phyloP scores from a whole-genome alignment of 495 filamentous ascomycete genomes.

The Glonium stellatum region DNA sequence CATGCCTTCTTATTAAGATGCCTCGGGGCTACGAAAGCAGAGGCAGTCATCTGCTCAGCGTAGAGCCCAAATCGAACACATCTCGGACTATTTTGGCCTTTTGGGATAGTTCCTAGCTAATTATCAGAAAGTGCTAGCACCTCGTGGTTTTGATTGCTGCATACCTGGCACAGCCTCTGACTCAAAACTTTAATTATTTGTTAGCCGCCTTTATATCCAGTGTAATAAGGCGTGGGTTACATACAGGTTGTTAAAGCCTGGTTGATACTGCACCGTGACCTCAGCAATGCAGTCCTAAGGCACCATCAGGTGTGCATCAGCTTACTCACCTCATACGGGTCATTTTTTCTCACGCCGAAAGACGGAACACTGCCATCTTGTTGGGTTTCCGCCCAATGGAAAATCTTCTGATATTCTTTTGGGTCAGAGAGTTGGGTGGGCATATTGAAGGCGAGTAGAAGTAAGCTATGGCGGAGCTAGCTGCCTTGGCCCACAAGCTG shows the following conservation, averaged over 20 bases:
- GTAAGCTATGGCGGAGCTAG: neutral
- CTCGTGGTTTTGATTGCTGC: constrained; percentile 4
- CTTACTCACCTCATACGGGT: constrained; percentile 42
- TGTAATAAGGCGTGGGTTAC: constrained; percentile 18
- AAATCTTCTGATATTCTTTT: constrained; percentile 50
- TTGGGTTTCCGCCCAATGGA: constrained; percentile 54
- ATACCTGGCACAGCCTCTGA: constrained; percentile 44
- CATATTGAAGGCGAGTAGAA: neutral
- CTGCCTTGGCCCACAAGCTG: neutral
- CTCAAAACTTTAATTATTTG: constrained; percentile 12
- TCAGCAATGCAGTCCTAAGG: neutral
- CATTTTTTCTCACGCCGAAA: constrained; percentile 39
- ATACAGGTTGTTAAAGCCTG: constrained; percentile 49
- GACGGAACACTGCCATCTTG: constrained; percentile 31
- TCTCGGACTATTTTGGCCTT: constrained; percentile 44
- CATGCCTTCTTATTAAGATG: constrained; percentile 45
- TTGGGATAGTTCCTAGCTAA: constrained; percentile 37
- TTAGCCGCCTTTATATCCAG: constrained; percentile 8
- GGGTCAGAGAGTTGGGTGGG: constrained; percentile 15
- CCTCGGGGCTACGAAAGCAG: constrained; percentile 44
- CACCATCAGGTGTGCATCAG: constrained; percentile 27
- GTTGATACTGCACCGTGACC: constrained; percentile 42
- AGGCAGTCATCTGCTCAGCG: constrained; percentile 45
- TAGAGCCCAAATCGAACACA: constrained; percentile 44
- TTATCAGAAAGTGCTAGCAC: constrained; percentile 12